A percentile compares a stretch with the other conserved stretches of the same genome.
Conservation (phyloP, 345 rosid species). For the Lagerstroemia speciosa region DNA sequence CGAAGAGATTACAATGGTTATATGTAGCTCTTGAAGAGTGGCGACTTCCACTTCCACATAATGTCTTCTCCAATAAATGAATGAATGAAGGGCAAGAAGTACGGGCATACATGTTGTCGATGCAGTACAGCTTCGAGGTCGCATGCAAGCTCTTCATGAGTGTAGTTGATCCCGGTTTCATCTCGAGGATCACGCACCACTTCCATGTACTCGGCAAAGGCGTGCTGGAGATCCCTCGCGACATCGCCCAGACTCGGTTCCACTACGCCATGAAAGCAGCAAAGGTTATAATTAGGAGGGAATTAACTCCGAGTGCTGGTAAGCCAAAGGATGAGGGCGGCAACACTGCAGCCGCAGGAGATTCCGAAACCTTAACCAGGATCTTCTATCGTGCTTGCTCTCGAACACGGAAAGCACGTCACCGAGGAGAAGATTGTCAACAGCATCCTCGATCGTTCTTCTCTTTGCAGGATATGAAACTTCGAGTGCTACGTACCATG, state of each 20-base stretch:
- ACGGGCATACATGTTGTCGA: not conserved
- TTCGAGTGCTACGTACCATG: constrained; percentile 6
- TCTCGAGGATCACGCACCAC: constrained; percentile 8
- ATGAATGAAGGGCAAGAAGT: constrained; percentile 12
- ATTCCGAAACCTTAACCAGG: constrained; percentile 8
- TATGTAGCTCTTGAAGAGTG: no score
- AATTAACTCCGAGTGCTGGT: constrained; percentile 6
- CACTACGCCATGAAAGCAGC: constrained; percentile 12
- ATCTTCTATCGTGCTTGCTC: constrained; percentile 17
- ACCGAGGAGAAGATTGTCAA: constrained; percentile 18
- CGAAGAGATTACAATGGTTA: no score
- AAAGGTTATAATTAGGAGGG: constrained; percentile 6
- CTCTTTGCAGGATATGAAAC: constrained; percentile 21
- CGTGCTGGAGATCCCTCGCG: constrained; percentile 3
- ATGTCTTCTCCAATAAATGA: no score
- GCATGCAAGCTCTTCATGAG: constrained; percentile 12
- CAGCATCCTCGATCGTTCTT: constrained; percentile 7
- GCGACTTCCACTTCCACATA: no score
- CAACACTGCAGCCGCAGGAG: not conserved
- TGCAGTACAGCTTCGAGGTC: constrained; percentile 9
- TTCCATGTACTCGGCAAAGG: constrained; percentile 9
- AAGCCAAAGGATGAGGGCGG: constrained; percentile 12
- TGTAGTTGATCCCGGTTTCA: not conserved
- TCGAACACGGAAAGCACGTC: constrained; percentile 10
- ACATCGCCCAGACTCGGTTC: constrained; percentile 11